Base-by-base conservation (phyloP, 1,139 yeast species). In the Lodderomyces parapsilosis region DNA sequence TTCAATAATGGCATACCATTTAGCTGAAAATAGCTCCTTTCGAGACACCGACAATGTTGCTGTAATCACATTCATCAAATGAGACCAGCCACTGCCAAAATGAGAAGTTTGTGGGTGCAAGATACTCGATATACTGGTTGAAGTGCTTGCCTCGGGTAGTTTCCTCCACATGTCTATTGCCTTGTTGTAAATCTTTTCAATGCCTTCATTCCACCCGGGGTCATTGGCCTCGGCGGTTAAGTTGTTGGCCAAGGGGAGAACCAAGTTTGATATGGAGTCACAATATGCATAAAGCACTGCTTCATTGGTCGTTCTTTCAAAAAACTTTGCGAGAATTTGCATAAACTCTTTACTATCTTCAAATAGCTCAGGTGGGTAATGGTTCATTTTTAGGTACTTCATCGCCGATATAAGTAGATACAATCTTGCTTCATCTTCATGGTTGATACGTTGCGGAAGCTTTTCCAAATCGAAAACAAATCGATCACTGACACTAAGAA, bases 171-270 rank as follows among this genome's bases (percentile, higher is more conserved):
- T 61, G 27, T 57, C 55, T 25, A 53, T 52, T 2, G 85, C 80
- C 45, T 76, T 76, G 11, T 75, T 63, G 58, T 78, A 85, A 2
- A 90, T 78, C 15, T 70, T 64, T 27, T 78, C 78, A 43, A 89
- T 78, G 0, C 96, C 94, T 41, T 82, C 86, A 0, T 85, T 83
- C 99, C 99, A 94, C 0, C 86, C 81, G 2, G 99, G 99, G 60
- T 90, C 96, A 56, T 94, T 93, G 0, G 90, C 90, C 60, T 94
- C 99, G 0, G 97, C 99, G 0, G 97, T 88, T 28, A 91, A 74
- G 2, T 80, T 74, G 15, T 89, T 94, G 0, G 97, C 96, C 34
- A 93, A 65, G 0, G 98, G 96, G 36, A 88, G 65, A 2, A 94
- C 64, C 33, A 94, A 73, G 46, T 80, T 83, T 43, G 86, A 76